Evolutionary conservation across 306 rosid species (phyloP), one percentile per base, ranked within the genome.

Genomic region (Medicago arabica): DNA sequence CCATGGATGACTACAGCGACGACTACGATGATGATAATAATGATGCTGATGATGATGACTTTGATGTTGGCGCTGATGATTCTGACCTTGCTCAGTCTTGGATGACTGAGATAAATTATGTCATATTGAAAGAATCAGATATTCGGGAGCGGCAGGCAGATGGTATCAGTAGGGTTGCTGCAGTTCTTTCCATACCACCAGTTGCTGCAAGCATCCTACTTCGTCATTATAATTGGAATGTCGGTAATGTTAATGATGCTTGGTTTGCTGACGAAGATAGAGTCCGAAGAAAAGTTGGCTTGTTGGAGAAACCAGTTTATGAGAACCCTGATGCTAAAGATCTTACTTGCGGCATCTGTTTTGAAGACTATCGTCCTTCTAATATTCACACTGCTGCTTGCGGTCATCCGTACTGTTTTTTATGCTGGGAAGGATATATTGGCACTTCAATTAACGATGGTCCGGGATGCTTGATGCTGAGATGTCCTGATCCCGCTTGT

Each of bases 401-500:
- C 67, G 91, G 96, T 16, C 97, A 92, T 79, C 90, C 92, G 10
- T 92, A 67, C 79, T 92, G 97, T 63, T 65, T 41, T 71, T 31
- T 84, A 46, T 92, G 97, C 79, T 92, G 96, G 93, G 85, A 8
- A 74, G 89, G 92, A 17, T 92, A 90, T 82, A 83, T 92, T 70
- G 58, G 87, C 75, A 92, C 88, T 64, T 84, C 96, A 59, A 88
- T 92, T 55, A 85, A 84, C 51, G 97, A 87, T 54, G 96, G 97
- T 44, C 93, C 90, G 1, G 97, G 96, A 79, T 92, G 97, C 78
- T 86, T 92, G 86, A 67, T 43, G 76, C 88, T 92, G 84, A 90
- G 83, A 86, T 92, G 97, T 84, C 97, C 97, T 46, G 86, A 84
- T 77, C 97, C 96, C 12, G 41, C 85, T 71, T 92, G 97, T 60